Percentiles rank a stretch among this genome's conserved stretches.
Evolutionary conservation across 345 rosid genomes (phyloP).

Genomic region (Aegle marmelos): DNA sequence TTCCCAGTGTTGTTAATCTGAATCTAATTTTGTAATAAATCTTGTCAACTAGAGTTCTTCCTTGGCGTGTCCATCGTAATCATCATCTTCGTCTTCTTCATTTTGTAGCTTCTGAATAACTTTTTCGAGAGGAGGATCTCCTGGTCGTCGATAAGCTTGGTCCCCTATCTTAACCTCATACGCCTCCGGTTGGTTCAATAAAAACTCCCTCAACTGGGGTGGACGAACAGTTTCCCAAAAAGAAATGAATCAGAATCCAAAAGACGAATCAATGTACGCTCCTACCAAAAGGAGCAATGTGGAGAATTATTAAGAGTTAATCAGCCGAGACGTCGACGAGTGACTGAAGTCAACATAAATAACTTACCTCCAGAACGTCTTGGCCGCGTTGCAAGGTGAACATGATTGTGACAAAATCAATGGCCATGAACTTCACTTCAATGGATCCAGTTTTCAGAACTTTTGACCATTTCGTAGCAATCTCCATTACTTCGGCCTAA

Average conservation of each 20-base stretch:
- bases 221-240: not conserved
- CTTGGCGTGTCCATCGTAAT: slow-evolving; percentile 15
- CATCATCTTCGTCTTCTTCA: slow-evolving; percentile 22
- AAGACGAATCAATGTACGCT: not conserved
- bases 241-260: not conserved
- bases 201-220: slow-evolving; percentile 73
- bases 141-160: slow-evolving; percentile 63
- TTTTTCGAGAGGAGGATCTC: slow-evolving; percentile 80
- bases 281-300: not conserved
- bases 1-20: not conserved
- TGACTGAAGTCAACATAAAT: not conserved
- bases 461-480: slow-evolving; percentile 74
- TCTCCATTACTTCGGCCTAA: slow-evolving; percentile 64
- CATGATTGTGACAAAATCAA: slow-evolving; percentile 79
- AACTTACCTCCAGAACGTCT: slow-evolving; percentile 51
- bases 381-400: slow-evolving; percentile 67
- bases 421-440: slow-evolving; percentile 62
- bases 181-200: slow-evolving; percentile 69
- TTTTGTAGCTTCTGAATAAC: slow-evolving; percentile 42
- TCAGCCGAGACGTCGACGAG: too few relatives aligned
- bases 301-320: not conserved
- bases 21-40: not conserved
- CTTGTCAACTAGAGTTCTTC: slow-evolving; percentile 53
- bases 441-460: slow-evolving; percentile 73
- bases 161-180: slow-evolving; percentile 88